phyloP scores from a whole-genome alignment of 768 basidiomycete genomes.

The Termitomyces sp. region DNA sequence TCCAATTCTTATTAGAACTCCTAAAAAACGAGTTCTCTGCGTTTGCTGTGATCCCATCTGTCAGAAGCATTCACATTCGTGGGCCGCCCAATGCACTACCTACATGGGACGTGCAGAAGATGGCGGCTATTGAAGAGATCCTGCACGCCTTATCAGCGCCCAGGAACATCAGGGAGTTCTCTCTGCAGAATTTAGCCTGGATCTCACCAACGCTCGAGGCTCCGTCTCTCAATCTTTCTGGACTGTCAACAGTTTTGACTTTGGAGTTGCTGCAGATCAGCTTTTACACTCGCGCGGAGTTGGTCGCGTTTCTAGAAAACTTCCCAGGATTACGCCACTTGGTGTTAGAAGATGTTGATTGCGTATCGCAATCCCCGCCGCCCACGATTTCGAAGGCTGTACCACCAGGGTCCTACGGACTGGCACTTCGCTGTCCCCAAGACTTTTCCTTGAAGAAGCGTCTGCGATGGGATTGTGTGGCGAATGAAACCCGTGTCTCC shows the following conservation, averaged over 20 bases:
- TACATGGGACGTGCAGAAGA: constrained; percentile 9
- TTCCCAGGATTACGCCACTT: constrained; percentile 11
- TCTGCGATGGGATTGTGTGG: constrained; percentile 4
- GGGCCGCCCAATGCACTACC: constrained; percentile 7
- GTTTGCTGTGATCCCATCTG: constrained; percentile 19
- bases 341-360: constrained; percentile 10
- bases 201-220: not conserved
- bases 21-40: constrained; percentile 20
- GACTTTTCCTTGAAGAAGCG: constrained; percentile 9
- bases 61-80: constrained; percentile 15
- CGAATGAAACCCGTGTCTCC: not conserved
- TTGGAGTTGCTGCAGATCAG: constrained; percentile 9
- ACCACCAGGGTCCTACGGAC: constrained; percentile 9
- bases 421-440: constrained; percentile 8
- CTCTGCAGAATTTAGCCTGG: constrained; percentile 7
- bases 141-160: not conserved
- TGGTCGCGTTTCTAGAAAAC: constrained; percentile 10
- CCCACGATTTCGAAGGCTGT: not conserved
- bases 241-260: constrained; percentile 1
- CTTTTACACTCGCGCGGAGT: constrained; percentile 5
- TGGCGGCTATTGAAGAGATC: constrained; percentile 5
- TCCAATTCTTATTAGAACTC: constrained; percentile 17
- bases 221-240: not conserved
- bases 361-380: not conserved
- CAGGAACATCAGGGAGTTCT: constrained; percentile 1